Conservation (phyloP, 768 basidiomycete species). For the Arthromyces matolae region DNA sequence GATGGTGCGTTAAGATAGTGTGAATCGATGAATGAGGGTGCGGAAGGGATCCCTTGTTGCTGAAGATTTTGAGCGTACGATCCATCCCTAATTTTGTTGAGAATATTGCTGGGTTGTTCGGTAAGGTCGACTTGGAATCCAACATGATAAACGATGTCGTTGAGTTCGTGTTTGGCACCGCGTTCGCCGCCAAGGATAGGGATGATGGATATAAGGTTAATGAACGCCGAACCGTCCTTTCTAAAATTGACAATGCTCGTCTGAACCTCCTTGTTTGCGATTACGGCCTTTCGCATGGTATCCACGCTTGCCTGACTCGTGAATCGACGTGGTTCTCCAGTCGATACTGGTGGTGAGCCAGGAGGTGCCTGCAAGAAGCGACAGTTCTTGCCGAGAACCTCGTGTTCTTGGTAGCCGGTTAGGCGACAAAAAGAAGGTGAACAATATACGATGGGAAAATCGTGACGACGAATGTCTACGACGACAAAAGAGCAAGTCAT, state of each 20-base stretch:
- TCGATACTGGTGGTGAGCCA: constrained; percentile 32
- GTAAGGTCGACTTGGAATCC: constrained; percentile 96
- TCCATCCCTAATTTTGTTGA: constrained; percentile 76
- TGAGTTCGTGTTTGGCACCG: constrained; percentile 47
- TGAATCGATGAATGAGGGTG: not conserved
- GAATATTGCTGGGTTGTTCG: constrained; percentile 79
- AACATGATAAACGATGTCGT: constrained; percentile 80
- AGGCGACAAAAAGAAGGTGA: constrained; percentile 77
- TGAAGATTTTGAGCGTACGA: constrained; percentile 55
- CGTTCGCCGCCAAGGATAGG: constrained; percentile 68
- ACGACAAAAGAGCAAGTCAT: constrained; percentile 90
- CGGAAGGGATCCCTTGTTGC: not conserved
- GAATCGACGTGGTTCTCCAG: constrained; percentile 46
- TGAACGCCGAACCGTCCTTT: constrained; percentile 80
- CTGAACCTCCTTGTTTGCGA: constrained; percentile 84
- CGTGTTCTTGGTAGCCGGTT: constrained; percentile 69
- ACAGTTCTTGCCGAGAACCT: constrained; percentile 88
- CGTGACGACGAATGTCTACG: constrained; percentile 76
- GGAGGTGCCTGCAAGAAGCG: constrained; percentile 81
- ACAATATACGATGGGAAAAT: constrained; percentile 88
- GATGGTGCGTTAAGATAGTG: too few species aligned
- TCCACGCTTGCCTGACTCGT: constrained; percentile 61
- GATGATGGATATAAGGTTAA: constrained; percentile 90
- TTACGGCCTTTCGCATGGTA: constrained; percentile 61
- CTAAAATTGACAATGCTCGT: constrained; percentile 83